These are phyloP conservation scores for Plasmodium gallinaceum DNA, from an alignment of 169 alveolate species.

Conservation along the genomic window DNA sequence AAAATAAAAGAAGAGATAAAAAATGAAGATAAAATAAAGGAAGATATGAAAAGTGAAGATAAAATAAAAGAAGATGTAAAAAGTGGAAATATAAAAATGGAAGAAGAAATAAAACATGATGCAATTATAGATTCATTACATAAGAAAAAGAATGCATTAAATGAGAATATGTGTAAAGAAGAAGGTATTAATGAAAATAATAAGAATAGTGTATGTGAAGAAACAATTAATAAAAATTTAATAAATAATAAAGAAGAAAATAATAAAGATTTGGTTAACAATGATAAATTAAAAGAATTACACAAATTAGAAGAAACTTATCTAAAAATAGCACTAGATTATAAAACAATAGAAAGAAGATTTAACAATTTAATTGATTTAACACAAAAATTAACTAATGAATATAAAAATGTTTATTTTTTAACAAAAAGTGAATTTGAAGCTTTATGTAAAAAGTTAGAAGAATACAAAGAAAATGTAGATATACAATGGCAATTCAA, in stretches of 20 bases:
- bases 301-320: constrained; percentile 29
- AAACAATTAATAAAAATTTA: background rate
- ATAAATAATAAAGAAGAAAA: background rate
- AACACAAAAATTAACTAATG: constrained; percentile 71
- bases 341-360: constrained; percentile 69
- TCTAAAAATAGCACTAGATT: constrained; percentile 49
- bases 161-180: no score
- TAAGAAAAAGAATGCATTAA: no score
- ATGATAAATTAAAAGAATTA: constrained; percentile 18
- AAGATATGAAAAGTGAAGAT: no score
- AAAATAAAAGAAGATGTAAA: background rate
- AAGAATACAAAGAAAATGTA: constrained; percentile 57
- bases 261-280: background rate
- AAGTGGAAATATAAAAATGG: background rate
- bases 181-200: background rate
- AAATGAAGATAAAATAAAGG: no score
- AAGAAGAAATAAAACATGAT: no score
- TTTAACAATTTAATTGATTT: constrained; percentile 70
- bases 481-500: constrained; percentile 70
- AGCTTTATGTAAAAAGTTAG: constrained; percentile 50
- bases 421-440: constrained; percentile 70
- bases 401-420: constrained; percentile 73
- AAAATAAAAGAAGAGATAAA: background rate
- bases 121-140: no score
- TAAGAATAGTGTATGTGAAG: background rate